phyloP scores from a whole-genome alignment of 345 rosid species.

The Gynandropsis gynandra region DNA sequence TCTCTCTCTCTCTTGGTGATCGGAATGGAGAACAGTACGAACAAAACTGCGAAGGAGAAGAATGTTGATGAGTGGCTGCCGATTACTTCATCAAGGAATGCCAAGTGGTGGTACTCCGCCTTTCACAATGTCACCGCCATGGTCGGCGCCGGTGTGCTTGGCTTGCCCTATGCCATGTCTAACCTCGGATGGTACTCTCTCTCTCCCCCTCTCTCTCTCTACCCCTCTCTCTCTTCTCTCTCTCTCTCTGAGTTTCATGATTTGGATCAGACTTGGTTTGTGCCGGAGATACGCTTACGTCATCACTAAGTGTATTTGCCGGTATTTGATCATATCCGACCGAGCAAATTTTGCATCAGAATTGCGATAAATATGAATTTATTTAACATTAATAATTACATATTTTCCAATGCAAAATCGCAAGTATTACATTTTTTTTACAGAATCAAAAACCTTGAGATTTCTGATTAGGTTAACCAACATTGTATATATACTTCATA shows the following conservation, averaged over 20 bases:
- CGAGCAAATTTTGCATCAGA: too few species aligned
- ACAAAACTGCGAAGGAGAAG: slow-evolving; percentile 28
- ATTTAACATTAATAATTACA: too few species aligned
- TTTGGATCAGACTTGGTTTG: neutral
- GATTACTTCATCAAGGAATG: slow-evolving; percentile 49
- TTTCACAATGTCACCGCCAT: slow-evolving; percentile 70
- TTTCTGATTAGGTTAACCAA: too few species aligned
- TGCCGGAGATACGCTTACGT: neutral
- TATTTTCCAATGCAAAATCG: too few species aligned
- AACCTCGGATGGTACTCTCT: slow-evolving; percentile 49
- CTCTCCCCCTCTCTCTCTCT: too few species aligned
- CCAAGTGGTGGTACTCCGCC: slow-evolving; percentile 64
- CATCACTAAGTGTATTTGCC: neutral
- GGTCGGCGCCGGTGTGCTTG: slow-evolving; percentile 68
- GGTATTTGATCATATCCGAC: too few species aligned
- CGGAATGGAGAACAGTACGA: too few species aligned
- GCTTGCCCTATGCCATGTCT: slow-evolving; percentile 64
- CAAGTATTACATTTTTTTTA: too few species aligned
- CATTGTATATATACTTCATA: too few species aligned
- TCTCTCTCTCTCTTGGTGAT: too few species aligned
- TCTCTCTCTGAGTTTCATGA: neutral
- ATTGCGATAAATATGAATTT: too few species aligned
- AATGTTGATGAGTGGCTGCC: slow-evolving; percentile 53
- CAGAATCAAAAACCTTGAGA: too few species aligned
- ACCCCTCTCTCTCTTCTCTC: neutral